A percentile compares a stretch with the other conserved stretches of the same genome.
Evolutionary conservation across 176 grass and related monocot genomes (phyloP).

Genomic region (Triticum aestivum): DNA sequence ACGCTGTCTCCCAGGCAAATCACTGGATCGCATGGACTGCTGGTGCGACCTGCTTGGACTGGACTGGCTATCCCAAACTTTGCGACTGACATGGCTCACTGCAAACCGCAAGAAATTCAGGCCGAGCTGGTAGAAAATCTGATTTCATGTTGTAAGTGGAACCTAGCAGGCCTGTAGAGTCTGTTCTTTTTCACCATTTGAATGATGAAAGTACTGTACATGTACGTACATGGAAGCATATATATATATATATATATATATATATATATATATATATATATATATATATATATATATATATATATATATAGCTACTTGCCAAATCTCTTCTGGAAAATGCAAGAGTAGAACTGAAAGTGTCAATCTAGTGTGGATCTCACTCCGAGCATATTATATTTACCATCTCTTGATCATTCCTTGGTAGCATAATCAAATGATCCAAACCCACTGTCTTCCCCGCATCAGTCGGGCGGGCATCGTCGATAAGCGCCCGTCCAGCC

Average conservation of each 20-base stretch:
- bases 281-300: too few species aligned
- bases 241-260: too few species aligned
- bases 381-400: conserved; percentile 24
- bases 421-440: conserved; percentile 56
- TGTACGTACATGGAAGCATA: not conserved
- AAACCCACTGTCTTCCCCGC: conserved; percentile 50
- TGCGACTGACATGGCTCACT: not conserved
- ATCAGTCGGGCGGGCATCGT: conserved; percentile 42
- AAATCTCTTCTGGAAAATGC: conserved; percentile 18
- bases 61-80: not conserved
- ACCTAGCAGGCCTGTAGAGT: not conserved
- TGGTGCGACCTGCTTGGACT: conserved; percentile 29
- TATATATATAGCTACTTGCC: not conserved
- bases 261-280: too few species aligned
- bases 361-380: conserved; percentile 39
- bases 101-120: not conserved
- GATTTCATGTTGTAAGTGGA: not conserved
- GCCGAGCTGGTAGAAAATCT: not conserved
- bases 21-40: conserved; percentile 36
- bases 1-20: conserved; percentile 32
- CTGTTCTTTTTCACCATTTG: not conserved
- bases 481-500: conserved; percentile 46
- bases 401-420: conserved; percentile 58
- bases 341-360: conserved; percentile 27
- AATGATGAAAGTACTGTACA: not conserved